phyloP scores from a whole-genome alignment of 495 filamentous ascomycete species.

The Hypomontagnella submonticulosa region DNA sequence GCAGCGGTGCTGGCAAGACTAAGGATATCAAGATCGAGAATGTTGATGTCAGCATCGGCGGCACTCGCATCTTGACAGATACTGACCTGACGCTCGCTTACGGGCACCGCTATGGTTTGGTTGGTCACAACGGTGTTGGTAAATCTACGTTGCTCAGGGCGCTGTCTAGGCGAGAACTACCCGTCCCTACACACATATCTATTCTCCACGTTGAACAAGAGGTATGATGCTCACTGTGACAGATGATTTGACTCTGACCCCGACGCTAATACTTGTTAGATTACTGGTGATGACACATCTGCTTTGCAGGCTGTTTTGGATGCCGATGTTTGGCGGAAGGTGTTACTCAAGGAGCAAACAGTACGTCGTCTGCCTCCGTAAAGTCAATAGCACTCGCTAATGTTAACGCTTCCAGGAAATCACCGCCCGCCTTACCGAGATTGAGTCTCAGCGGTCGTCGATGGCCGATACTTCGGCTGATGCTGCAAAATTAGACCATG shows the following conservation, averaged over 20 bases:
- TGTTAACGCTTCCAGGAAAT: constrained; percentile 73
- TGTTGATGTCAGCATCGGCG: constrained; percentile 92
- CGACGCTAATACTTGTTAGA: constrained; percentile 61
- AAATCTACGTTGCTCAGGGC: constrained; percentile 95
- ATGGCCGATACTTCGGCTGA: constrained; percentile 89
- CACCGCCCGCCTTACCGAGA: constrained; percentile 74
- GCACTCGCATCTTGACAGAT: constrained; percentile 87
- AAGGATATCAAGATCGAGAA: constrained; percentile 99
- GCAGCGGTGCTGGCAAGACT: constrained; percentile 76
- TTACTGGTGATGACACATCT: constrained; percentile 94
- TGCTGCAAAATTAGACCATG: constrained; percentile 82
- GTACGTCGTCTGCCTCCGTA: constrained; percentile 58
- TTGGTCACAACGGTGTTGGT: constrained; percentile 99
- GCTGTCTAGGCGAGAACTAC: constrained; percentile 90
- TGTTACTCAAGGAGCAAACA: constrained; percentile 88
- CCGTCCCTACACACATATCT: constrained; percentile 95
- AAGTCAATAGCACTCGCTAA: constrained; percentile 26
- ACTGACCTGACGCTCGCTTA: constrained; percentile 91
- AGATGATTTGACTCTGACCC: not conserved
- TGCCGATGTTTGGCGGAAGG: constrained; percentile 98
- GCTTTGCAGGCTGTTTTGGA: constrained; percentile 96
- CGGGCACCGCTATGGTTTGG: constrained; percentile 94
- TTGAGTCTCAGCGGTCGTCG: constrained; percentile 81
- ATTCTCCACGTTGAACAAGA: constrained; percentile 99
- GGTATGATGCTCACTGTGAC: constrained; percentile 57